Evolutionary conservation across 129 eudicot species (phyloP), one percentile per base, ranked within the genome.

Genomic region (Calendula officinalis): DNA sequence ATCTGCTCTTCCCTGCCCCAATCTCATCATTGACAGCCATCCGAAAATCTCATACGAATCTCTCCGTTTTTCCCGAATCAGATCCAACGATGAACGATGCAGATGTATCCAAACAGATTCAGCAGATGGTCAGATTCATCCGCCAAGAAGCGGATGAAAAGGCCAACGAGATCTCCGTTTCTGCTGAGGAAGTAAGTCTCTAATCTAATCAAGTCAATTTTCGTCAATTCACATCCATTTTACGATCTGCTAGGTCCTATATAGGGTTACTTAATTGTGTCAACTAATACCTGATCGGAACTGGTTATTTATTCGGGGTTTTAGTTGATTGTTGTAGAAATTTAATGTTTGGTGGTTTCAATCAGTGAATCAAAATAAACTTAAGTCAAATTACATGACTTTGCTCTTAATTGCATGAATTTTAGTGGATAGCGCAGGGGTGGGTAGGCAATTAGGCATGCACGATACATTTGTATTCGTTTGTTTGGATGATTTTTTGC

Each of bases 111-210:
- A 84, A 75, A 65, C 97, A 91, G 97, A 91, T 91, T 87, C 95
- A 91, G 78, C 97, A 91, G 95, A 87, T 87, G 95, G 95, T 91
- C 48, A 65, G 86, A 48, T 91, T 91, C 87, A 87, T 91, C 84
- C 95, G 92, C 64, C 95, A 91, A 70, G 97, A 91, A 76, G 97
- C 97, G 56, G 90, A 91, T 60, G 97, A 91, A 81, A 91, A 91
- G 70, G 95, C 97, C 72, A 91, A 91, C 78, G 97, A 91, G 95
- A 91, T 91, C 88, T 84, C 90, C 39, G 95, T 91, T 60, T 84
- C 96, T 15, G 98, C 96, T 44, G 98, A 91, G 63, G 98, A 91
- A 79, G 98, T 91, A 75, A 39, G 27, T 44, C 13, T 36, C 12
- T 7, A 27, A 33, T 54, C 60, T 13, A 46, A 45, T 64, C 53